These are phyloP conservation scores for Paramarasmius palmivorus DNA, from an alignment of 1,284 basidiomycete species.

Conservation along the genomic window DNA sequence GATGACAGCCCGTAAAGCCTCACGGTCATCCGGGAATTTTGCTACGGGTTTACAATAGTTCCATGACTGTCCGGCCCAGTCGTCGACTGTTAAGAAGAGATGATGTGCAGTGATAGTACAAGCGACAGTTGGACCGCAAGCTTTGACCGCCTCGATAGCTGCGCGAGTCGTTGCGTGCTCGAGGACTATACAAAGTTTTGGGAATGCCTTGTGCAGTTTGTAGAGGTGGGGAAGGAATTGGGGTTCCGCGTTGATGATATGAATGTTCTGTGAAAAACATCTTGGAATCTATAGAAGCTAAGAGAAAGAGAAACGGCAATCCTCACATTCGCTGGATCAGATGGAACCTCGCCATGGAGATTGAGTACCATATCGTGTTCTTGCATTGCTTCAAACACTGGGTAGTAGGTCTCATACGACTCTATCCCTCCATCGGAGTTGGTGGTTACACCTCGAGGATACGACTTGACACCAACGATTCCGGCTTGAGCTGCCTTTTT, in stretches of 20 bases:
- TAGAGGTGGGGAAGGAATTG: slow-evolving; percentile 88
- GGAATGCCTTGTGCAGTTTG: slow-evolving; percentile 84
- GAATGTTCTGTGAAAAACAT: slow-evolving; percentile 86
- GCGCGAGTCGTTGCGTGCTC: slow-evolving; percentile 99
- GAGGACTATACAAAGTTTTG: slow-evolving; percentile 92
- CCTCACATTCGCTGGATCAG: slow-evolving; percentile 77
- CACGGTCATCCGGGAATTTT: slow-evolving; percentile 91
- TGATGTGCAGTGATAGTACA: slow-evolving; percentile 99
- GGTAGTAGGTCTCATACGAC: slow-evolving; percentile 93
- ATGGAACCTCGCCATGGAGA: slow-evolving; percentile 96
- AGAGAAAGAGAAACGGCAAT: slow-evolving; percentile 15
- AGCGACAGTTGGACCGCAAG: slow-evolving; percentile 85
- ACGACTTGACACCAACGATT: slow-evolving; percentile 94
- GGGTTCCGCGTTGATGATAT: slow-evolving; percentile 93
- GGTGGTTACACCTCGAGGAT: slow-evolving; percentile 97
- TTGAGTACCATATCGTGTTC: slow-evolving; percentile 93
- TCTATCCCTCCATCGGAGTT: slow-evolving; percentile 98
- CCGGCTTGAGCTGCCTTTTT: slow-evolving; percentile 84
- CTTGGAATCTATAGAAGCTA: too few relatives aligned
- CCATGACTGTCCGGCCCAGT: slow-evolving; percentile 96
- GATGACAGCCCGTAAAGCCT: slow-evolving; percentile 83
- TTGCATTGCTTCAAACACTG: slow-evolving; percentile 95
- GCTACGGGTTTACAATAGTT: slow-evolving; percentile 99
- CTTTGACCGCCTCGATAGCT: slow-evolving; percentile 89
- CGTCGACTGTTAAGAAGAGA: slow-evolving; percentile 91